Evolutionary conservation across 2,329 filamentous ascomycete species (phyloP).

Genomic region (Aaosphaeria arxii): DNA sequence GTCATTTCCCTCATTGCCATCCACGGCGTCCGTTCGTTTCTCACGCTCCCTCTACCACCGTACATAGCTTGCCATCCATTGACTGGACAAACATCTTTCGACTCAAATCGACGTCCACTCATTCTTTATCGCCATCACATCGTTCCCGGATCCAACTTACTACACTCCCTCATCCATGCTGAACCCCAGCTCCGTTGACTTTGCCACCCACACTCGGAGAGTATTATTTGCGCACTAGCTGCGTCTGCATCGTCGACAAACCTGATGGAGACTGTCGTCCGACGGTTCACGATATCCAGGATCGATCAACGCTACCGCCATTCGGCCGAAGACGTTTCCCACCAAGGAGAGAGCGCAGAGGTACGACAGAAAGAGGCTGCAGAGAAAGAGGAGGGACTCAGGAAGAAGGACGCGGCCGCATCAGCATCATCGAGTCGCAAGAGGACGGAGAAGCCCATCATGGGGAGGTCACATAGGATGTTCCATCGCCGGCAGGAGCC

Average conservation of each 20-base stretch:
- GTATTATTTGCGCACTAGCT: slow-evolving; percentile 14
- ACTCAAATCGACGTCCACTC: slow-evolving; percentile 31
- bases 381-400: slow-evolving; percentile 11
- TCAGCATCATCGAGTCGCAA: slow-evolving; percentile 13
- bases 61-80: slow-evolving; percentile 26
- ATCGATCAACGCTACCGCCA: slow-evolving; percentile 21
- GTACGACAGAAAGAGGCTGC: slow-evolving; percentile 2
- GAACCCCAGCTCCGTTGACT: slow-evolving; percentile 10
- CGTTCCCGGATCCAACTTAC: slow-evolving; percentile 19
- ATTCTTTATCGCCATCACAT: slow-evolving; percentile 16
- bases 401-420: slow-evolving; percentile 9
- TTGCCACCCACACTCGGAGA: slow-evolving; percentile 19
- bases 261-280: slow-evolving; percentile 27
- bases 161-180: slow-evolving; percentile 29
- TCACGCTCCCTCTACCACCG: slow-evolving; percentile 21
- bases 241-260: slow-evolving; percentile 8
- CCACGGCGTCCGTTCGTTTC: slow-evolving; percentile 41
- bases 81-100: slow-evolving; percentile 28
- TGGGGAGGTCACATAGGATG: slow-evolving; percentile 29
- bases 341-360: slow-evolving; percentile 5
- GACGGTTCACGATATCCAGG: slow-evolving; percentile 21
- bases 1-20: slow-evolving; percentile 28
- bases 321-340: slow-evolving; percentile 11
- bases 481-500: slow-evolving; percentile 30
- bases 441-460: slow-evolving; percentile 18